Evolutionary conservation across 345 rosid genomes (phyloP).

Genomic region (Atalantia buxifolia): DNA sequence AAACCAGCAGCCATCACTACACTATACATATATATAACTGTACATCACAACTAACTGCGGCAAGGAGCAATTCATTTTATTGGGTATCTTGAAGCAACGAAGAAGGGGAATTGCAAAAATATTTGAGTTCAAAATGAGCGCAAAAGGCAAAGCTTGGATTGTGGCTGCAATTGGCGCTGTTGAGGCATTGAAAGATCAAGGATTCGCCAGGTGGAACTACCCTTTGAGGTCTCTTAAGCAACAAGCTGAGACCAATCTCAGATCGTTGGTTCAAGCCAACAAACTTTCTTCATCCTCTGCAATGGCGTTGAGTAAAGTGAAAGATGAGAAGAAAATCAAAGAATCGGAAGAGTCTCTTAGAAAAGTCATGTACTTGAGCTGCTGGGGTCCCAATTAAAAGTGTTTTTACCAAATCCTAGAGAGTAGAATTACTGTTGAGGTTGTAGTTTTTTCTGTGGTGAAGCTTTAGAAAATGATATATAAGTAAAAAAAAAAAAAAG

Average conservation of each 20-base stretch:
- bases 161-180: constrained; percentile 36
- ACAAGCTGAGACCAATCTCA: constrained; percentile 20
- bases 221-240: constrained; percentile 14
- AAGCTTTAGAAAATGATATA: background rate
- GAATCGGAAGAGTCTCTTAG: constrained; percentile 43
- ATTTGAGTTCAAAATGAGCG: constrained; percentile 21
- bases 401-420: background rate
- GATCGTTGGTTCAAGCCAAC: constrained; percentile 9
- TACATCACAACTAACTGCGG: background rate
- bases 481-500: background rate
- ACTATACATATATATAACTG: background rate
- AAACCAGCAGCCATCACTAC: background rate
- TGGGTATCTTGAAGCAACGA: background rate
- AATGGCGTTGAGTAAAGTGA: constrained; percentile 1
- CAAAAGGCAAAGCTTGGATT: constrained; percentile 33
- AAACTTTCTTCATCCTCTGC: constrained; percentile 17
- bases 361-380: constrained; percentile 57
- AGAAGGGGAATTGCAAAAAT: background rate
- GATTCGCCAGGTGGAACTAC: constrained; percentile 37
- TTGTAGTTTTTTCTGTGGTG: background rate
- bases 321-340: constrained; percentile 4
- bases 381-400: constrained; percentile 53
- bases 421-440: background rate
- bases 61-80: background rate
- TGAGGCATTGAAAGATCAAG: constrained; percentile 42